A percentile compares a stretch with the other conserved stretches of the same genome.
These are phyloP conservation scores for Pisolithus microcarpus DNA, from an alignment of 768 basidiomycete species.

Conservation along the genomic window DNA sequence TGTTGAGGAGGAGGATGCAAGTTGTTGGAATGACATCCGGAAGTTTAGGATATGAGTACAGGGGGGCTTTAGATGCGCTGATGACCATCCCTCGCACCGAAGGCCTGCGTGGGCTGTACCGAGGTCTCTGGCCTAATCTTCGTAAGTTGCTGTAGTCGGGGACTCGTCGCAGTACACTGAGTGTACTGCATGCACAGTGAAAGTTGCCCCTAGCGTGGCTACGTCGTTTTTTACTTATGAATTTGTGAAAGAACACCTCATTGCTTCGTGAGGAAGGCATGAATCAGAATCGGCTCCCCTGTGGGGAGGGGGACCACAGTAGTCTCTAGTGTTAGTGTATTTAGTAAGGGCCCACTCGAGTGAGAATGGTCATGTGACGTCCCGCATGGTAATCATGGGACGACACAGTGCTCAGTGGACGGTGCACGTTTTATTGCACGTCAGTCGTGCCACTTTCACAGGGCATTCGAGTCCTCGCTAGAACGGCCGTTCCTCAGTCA, in stretches of 20 bases:
- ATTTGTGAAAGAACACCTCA: conserved; percentile 46
- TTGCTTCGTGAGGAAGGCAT: conserved; percentile 9
- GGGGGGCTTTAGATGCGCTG: conserved; percentile 75
- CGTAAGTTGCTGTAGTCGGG: conserved; percentile 39
- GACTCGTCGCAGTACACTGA: conserved; percentile 6
- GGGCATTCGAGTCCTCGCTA: too few relatives aligned
- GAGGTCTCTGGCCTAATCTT: conserved; percentile 84
- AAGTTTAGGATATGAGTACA: conserved; percentile 59
- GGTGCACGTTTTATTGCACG: too few relatives aligned
- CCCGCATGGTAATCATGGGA: too few relatives aligned
- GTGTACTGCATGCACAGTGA: conserved; percentile 42
- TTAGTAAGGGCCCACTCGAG: too few relatives aligned
- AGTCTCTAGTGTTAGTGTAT: too few relatives aligned
- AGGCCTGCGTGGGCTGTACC: conserved; percentile 71
- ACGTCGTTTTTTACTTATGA: conserved; percentile 84
- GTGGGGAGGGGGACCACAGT: too few relatives aligned
- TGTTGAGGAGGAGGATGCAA: conserved; percentile 93
- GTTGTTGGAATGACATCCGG: conserved; percentile 71
- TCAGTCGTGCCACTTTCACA: too few relatives aligned
- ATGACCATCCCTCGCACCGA: conserved; percentile 61
- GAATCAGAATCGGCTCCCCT: too few relatives aligned
- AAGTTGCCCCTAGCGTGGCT: conserved; percentile 87
- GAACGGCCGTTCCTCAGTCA: too few relatives aligned
- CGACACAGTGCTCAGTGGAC: too few relatives aligned
- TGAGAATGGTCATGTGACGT: too few relatives aligned